Percentiles rank a stretch among this genome's conserved stretches.
phyloP scores from a whole-genome alignment of 768 basidiomycete species.

The Rhizopogon roseolus region DNA sequence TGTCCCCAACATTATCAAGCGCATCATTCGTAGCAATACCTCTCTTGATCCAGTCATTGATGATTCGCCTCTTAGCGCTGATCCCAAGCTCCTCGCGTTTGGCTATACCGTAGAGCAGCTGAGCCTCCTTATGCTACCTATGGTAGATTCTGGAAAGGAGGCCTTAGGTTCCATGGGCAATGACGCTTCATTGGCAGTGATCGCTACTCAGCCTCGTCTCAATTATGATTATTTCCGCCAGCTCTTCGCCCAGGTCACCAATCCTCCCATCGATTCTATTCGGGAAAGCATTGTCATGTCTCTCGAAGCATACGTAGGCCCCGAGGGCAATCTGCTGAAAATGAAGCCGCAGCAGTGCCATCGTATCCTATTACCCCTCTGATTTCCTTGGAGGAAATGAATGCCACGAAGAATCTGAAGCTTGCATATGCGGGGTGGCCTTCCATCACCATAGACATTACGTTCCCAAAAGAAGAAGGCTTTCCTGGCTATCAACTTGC shows the following conservation, averaged over 20 bases:
- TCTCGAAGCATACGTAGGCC: slow-evolving; percentile 91
- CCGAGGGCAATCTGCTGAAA: slow-evolving; percentile 95
- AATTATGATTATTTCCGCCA: slow-evolving; percentile 98
- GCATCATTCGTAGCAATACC: slow-evolving; percentile 68
- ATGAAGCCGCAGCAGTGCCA: slow-evolving; percentile 95
- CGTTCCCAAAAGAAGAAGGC: slow-evolving; percentile 92
- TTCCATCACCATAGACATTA: slow-evolving; percentile 94
- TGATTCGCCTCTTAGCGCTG: slow-evolving; percentile 71
- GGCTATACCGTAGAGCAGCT: slow-evolving; percentile 97
- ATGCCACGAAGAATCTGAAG: slow-evolving; percentile 91
- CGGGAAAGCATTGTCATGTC: slow-evolving; percentile 99
- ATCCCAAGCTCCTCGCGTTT: slow-evolving; percentile 90
- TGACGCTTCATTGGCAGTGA: slow-evolving; percentile 91
- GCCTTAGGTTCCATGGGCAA: slow-evolving; percentile 99
- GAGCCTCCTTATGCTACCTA: slow-evolving; percentile 91
- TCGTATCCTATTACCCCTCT: slow-evolving; percentile 90
- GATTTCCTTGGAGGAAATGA: slow-evolving; percentile 94
- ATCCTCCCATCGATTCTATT: slow-evolving; percentile 98
- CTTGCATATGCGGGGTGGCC: slow-evolving; percentile 84
- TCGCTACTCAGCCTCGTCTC: slow-evolving; percentile 89
- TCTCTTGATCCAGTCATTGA: slow-evolving; percentile 67
- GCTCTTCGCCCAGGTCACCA: slow-evolving; percentile 98
- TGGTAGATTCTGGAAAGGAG: slow-evolving; percentile 92
- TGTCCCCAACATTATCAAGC: slow-evolving; percentile 88
- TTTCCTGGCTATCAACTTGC: slow-evolving; percentile 87